These are phyloP conservation scores for Neurospora pannonica DNA, from an alignment of 495 filamentous ascomycete genomes.

Conservation along the genomic window DNA sequence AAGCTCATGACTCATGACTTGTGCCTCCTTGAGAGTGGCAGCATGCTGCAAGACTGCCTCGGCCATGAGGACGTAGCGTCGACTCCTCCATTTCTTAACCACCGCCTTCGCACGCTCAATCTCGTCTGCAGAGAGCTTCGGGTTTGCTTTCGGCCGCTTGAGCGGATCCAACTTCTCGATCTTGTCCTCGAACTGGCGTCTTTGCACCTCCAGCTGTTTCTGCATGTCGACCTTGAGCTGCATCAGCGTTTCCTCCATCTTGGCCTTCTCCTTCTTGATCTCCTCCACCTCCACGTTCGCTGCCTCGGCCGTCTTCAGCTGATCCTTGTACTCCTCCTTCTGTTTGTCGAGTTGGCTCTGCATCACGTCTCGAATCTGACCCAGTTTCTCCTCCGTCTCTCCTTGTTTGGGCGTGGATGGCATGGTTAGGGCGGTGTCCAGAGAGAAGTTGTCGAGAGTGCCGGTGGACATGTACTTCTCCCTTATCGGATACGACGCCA, in stretches of 20 bases:
- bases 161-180: slow-evolving; percentile 39
- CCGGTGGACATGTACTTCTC: slow-evolving; percentile 97
- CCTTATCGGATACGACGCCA: slow-evolving; percentile 75
- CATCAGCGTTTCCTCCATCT: slow-evolving; percentile 76
- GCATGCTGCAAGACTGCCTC: slow-evolving; percentile 85
- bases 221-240: slow-evolving; percentile 81
- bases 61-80: slow-evolving; percentile 90
- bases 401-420: slow-evolving; percentile 79
- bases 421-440: slow-evolving; percentile 89
- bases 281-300: slow-evolving; percentile 75
- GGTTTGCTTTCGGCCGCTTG: slow-evolving; percentile 40
- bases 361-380: slow-evolving; percentile 75
- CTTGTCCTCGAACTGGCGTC: slow-evolving; percentile 63
- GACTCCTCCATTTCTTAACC: slow-evolving; percentile 67
- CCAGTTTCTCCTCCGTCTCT: slow-evolving; percentile 63
- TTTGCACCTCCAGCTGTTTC: slow-evolving; percentile 62
- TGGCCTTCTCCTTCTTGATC: slow-evolving; percentile 70
- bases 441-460: slow-evolving; percentile 91
- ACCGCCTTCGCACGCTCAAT: slow-evolving; percentile 55
- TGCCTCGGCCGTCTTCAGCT: slow-evolving; percentile 67
- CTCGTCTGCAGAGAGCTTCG: slow-evolving; percentile 62
- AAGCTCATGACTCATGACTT: slow-evolving; percentile 96
- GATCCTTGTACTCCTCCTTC: slow-evolving; percentile 73
- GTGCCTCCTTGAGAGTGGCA: slow-evolving; percentile 82
- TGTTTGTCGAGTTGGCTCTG: slow-evolving; percentile 79